Conservation (phyloP, 768 basidiomycete genomes). For the Tylopilus subfusipes region DNA sequence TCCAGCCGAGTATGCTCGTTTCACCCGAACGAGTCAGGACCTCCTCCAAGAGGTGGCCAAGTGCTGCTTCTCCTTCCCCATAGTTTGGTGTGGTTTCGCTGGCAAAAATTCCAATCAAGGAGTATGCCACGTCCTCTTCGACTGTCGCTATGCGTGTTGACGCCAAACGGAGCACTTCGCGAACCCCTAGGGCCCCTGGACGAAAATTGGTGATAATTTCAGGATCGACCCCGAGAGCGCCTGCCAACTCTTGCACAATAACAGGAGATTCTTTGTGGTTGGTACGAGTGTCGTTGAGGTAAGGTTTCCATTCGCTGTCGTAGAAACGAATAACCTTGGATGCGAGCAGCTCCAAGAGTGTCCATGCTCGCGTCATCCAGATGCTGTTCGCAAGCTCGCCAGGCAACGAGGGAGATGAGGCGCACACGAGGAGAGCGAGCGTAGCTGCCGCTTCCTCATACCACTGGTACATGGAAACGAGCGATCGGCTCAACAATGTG, state of each 20-base stretch:
- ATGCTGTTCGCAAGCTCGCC: neutral
- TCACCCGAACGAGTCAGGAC: neutral
- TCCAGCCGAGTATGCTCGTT: neutral
- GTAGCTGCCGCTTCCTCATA: neutral
- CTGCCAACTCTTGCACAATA: neutral
- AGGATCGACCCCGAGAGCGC: neutral
- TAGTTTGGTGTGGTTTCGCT: neutral
- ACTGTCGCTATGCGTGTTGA: neutral
- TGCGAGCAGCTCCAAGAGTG: slow-evolving; percentile 6
- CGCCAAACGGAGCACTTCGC: neutral
- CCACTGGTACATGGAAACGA: neutral
- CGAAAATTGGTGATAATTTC: neutral
- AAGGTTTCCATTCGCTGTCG: neutral
- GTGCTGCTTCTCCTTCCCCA: neutral
- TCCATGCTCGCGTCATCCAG: slow-evolving; percentile 3
- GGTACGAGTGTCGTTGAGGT: neutral
- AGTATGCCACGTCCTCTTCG: neutral
- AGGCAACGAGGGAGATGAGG: neutral
- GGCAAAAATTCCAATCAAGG: neutral
- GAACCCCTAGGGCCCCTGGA: neutral
- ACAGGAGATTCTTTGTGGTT: neutral
- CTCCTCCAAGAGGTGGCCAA: neutral
- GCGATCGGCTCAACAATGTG: neutral
- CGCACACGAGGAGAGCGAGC: neutral
- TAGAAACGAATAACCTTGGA: slow-evolving; percentile 1